These are phyloP conservation scores for Coemansia sp. DNA, from an alignment of 192 early-diverging fungal species.

Conservation along the genomic window DNA sequence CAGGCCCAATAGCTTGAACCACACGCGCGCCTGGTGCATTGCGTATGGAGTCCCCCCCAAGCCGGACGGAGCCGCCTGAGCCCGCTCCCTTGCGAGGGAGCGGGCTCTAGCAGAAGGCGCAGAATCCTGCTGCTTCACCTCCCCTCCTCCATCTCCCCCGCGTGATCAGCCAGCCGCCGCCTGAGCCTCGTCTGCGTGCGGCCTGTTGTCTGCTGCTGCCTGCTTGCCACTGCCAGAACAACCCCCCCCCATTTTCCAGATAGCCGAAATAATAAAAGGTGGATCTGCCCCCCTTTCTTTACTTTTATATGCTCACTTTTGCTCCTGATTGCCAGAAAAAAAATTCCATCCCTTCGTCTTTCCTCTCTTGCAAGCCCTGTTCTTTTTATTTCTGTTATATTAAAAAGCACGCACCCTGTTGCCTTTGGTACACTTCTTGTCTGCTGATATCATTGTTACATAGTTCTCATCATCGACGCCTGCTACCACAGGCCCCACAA, in stretches of 20 bases:
- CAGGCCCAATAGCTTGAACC: too few species aligned
- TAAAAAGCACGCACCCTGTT: slow-evolving; percentile 2
- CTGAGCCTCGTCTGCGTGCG: slow-evolving; percentile 1
- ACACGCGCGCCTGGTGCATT: neutral
- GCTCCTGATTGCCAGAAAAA: neutral
- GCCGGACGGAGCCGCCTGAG: neutral
- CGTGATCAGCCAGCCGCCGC: slow-evolving; percentile 12
- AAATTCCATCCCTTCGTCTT: neutral
- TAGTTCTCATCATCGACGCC: neutral
- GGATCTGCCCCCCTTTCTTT: neutral
- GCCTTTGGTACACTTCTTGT: neutral
- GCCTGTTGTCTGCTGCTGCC: neutral
- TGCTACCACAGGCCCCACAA: too few species aligned
- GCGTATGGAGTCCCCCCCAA: neutral
- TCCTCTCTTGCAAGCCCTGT: neutral
- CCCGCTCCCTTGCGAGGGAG: neutral
- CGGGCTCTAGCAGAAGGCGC: neutral
- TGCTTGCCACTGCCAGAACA: neutral
- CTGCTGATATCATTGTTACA: neutral
- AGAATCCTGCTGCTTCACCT: neutral
- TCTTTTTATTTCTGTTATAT: slow-evolving; percentile 9
- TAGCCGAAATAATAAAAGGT: neutral
- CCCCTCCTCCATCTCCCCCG: neutral
- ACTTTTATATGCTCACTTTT: neutral
- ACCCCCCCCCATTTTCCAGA: neutral